Base-by-base conservation (phyloP, 2,329 filamentous ascomycete genomes). In the Nothophaeocryptopus gaeumannii region DNA sequence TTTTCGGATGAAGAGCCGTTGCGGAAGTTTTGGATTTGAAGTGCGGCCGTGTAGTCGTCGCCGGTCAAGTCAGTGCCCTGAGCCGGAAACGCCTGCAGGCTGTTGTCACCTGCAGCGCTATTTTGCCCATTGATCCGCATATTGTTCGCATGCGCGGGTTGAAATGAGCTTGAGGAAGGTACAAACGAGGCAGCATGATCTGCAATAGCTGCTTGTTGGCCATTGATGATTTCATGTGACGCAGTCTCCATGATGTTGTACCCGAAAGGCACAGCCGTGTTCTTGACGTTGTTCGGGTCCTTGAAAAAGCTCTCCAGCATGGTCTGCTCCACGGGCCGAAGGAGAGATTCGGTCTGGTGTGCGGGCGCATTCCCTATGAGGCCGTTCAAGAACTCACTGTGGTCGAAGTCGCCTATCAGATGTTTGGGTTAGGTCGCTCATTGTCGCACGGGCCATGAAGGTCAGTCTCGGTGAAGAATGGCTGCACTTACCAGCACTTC, bases 241-340 rank as follows among this genome's bases (percentile, higher is more conserved):
- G 20, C 20, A 26, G 20, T 26, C 20, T 26, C 20, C 20, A 26
- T 26, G 20, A 26, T 26, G 20, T 26, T 45, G 12, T 45, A 45
- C 13, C 42, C 42, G 12, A 45, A 45, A 20, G 42, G 42, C 42
- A 45, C 37, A 5, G 42, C 37, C 16, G 42, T 45, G 32, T 36
- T 34, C 13, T 45, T 45, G 42, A 45, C 35, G 12, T 45, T 34
- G 33, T 45, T 34, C 8, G 42, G 42, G 34, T 45, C 32, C 32
- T 45, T 34, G 32, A 33, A 45, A 13, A 45, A 45, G 42, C 20
- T 45, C n/a, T 45, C 37, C 32, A 45, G 42, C 42, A 45, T 45
- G 12, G 29, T 45, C 32, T 45, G 42, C 42, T 26, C 20, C 20
- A 26, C 20, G 20, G 20, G 20, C 20, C 20, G 20, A 26, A 26